Conservation (phyloP, 805 yeast species). For the Sugiyamaella chiloensis region DNA sequence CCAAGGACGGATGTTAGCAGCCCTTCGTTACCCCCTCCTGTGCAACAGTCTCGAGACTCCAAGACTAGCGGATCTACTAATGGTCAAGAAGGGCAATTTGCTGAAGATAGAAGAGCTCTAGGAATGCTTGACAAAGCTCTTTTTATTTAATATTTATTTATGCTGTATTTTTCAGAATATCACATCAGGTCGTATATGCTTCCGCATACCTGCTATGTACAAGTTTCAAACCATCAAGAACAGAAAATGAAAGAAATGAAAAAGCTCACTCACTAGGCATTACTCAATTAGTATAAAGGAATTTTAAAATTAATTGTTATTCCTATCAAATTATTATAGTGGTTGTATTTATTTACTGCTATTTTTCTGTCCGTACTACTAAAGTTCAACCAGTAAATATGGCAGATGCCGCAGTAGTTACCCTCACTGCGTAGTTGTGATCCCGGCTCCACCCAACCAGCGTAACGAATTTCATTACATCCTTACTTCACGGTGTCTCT, state of each 20-base stretch:
- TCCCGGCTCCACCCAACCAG: constrained; percentile 4
- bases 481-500: background rate
- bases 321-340: background rate
- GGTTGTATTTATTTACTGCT: background rate
- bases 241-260: too few relatives aligned
- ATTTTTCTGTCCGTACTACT: background rate
- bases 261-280: too few relatives aligned
- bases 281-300: too few relatives aligned
- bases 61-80: background rate
- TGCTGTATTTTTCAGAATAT: too few relatives aligned
- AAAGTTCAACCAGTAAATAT: background rate
- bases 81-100: background rate
- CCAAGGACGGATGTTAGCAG: background rate
- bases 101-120: constrained; percentile 21
- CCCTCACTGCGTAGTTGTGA: background rate
- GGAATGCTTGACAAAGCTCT: constrained; percentile 20
- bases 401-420: background rate
- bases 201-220: too few relatives aligned
- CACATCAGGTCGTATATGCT: too few relatives aligned
- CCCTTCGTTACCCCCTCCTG: constrained; percentile 12
- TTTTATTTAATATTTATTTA: constrained; percentile 12
- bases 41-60: background rate
- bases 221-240: too few relatives aligned
- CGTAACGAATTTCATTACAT: constrained; percentile 3
- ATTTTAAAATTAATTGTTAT: too few relatives aligned